Evolutionary conservation across 257 asterid genomes (phyloP), one percentile per base, ranked within the genome.

Genomic region (Perilla frutescens): DNA sequence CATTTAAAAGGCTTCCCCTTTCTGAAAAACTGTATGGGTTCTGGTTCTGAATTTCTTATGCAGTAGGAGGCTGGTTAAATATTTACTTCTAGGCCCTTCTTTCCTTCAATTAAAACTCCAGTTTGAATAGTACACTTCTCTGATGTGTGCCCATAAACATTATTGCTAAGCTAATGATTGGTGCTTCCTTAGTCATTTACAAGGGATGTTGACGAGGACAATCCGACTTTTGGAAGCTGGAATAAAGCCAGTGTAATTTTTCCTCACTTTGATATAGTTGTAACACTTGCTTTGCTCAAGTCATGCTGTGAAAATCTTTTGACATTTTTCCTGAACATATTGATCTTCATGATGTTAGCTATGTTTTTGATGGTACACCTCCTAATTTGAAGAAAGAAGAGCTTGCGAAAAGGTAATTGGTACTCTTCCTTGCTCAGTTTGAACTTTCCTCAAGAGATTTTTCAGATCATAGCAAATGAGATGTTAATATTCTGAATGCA

Each of bases 161-260:
- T 54, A 26, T 8, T 47, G 31, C 2, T 26, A 56, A 68, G 37
- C 39, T 44, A 13, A 44, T 55, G 41, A 15, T 29, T 57, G 56
- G 61, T 67, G n/a, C 53, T 64, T 56, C 61, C 48, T 15, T 39
- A 95, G 98, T 85, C 98, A 95, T 86, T 85, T 92, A 84, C 96
- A 87, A 71, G 99, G 98, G 63, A 92, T 95, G 97, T 87, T 95
- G 80, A 36, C 88, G 0, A 86, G 97, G 85, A 95, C 99, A n/a
- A 92, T 95, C 73, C 86, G 98, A 77, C 96, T 95, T 81, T 71
- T 91, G 84, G 99, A 95, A 83, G 97, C 99, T 75, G 98, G 99
- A 83, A 90, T 95, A 69, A 95, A 90, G 86, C 99, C 99, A 37
- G 97, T 85, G 98, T 95, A 90, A 80, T 71, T 58, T 57, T 65